Percentiles rank a stretch among this genome's conserved stretches.
Evolutionary conservation across 2,329 filamentous ascomycete genomes (phyloP).

Genomic region (Nigrograna mackinnonii): DNA sequence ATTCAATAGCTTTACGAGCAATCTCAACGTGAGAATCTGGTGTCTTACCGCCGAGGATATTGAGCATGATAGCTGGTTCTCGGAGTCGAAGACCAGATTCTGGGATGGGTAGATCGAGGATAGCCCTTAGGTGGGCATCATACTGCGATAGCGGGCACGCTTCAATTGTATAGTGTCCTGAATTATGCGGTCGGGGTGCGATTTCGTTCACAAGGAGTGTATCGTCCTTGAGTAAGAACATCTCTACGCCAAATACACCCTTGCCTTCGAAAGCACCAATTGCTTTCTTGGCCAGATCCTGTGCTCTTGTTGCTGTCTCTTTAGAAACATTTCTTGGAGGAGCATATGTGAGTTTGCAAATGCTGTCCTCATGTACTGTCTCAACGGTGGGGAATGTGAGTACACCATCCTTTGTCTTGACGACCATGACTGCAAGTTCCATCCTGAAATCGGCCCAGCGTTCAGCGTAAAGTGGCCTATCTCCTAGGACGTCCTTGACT

Average conservation of each 20-base stretch:
- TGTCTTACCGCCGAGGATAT: conserved; percentile 73
- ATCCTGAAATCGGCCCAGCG: conserved; percentile 84
- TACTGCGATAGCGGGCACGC: conserved; percentile 89
- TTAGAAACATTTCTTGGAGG: conserved; percentile 74
- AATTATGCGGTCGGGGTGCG: conserved; percentile 84
- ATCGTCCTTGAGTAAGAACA: conserved; percentile 81
- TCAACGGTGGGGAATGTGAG: conserved; percentile 88
- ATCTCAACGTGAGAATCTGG: conserved; percentile 66
- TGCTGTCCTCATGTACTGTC: conserved; percentile 91
- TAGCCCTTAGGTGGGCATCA: conserved; percentile 84
- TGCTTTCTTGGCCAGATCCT: conserved; percentile 77
- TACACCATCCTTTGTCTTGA: conserved; percentile 77
- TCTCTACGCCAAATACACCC: conserved; percentile 94
- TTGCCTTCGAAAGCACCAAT: conserved; percentile 81
- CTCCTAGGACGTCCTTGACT: conserved; percentile 69
- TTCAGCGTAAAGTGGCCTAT: conserved; percentile 81
- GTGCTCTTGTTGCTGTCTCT: conserved; percentile 65
- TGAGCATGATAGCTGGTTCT: conserved; percentile 74
- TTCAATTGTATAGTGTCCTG: conserved; percentile 94
- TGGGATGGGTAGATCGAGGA: conserved; percentile 68
- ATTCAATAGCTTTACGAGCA: conserved; percentile 59
- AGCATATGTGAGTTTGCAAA: conserved; percentile 90
- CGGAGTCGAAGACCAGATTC: conserved; percentile 58
- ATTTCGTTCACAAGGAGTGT: conserved; percentile 83
- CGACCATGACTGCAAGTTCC: conserved; percentile 92